phyloP scores from a whole-genome alignment of 2,329 filamentous ascomycete genomes.

The Colletotrichum scovillei region DNA sequence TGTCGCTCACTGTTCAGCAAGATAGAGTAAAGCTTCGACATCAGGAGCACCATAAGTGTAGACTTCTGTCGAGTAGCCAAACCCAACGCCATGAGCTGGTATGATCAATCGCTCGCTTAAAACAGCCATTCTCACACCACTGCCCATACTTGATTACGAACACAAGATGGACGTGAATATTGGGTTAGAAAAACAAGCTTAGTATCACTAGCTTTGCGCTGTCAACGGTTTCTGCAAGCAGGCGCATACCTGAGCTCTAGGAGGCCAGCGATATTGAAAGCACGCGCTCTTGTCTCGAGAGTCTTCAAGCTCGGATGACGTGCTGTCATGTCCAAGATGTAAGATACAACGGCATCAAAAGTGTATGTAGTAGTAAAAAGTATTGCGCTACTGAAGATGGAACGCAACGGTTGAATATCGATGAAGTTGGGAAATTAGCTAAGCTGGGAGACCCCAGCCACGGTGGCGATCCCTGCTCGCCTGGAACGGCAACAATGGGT shows the following conservation, averaged over 20 bases:
- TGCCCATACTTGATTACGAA: neutral
- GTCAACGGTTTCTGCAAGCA: neutral
- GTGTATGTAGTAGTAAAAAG: too few species aligned
- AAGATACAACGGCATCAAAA: too few species aligned
- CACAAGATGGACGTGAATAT: neutral
- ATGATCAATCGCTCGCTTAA: neutral
- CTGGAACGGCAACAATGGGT: neutral
- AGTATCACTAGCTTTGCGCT: neutral
- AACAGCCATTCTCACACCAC: neutral
- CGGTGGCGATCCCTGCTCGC: slow-evolving; percentile 14
- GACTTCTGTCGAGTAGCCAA: neutral
- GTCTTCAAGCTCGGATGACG: too few species aligned
- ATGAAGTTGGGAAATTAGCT: neutral
- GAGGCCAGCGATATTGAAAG: neutral
- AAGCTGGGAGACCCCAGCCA: slow-evolving; percentile 30
- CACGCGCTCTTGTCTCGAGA: neutral
- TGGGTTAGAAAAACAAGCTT: neutral
- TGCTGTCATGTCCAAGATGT: too few species aligned
- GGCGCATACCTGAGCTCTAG: neutral
- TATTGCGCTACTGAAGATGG: too few species aligned
- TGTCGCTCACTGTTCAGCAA: neutral
- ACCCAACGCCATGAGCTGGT: neutral
- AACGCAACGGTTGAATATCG: too few species aligned
- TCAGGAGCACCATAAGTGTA: neutral
- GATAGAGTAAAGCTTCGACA: neutral